Evolutionary conservation across 306 rosid species (phyloP).

Genomic region (Malus sieversii): DNA sequence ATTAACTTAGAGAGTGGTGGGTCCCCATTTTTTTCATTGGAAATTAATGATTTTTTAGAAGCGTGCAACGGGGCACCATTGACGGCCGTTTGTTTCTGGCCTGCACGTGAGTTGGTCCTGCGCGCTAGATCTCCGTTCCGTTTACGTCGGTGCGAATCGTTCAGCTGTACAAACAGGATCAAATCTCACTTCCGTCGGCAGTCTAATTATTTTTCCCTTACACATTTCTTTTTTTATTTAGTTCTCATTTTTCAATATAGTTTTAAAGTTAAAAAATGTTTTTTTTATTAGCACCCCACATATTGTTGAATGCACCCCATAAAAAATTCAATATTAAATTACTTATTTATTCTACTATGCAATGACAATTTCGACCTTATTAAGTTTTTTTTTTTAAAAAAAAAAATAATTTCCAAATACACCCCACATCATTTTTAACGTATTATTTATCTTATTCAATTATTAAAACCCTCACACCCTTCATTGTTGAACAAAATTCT

Average conservation of each 20-base stretch:
- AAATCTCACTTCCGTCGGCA: neutral
- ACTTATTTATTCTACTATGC: too few relatives aligned
- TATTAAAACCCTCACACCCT: too few relatives aligned
- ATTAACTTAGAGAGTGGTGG: neutral
- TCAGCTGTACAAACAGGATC: neutral
- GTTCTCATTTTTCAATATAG: neutral
- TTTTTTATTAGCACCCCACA: too few relatives aligned
- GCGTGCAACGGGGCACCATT: slow-evolving; percentile 20
- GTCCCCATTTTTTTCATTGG: neutral
- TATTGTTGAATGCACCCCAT: too few relatives aligned
- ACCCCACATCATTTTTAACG: too few relatives aligned
- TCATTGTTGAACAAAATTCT: too few relatives aligned
- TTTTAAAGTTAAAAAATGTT: neutral
- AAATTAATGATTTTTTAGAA: neutral
- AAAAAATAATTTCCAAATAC: too few relatives aligned
- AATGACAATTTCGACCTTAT: too few relatives aligned
- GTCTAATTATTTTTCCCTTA: neutral
- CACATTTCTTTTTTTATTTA: neutral
- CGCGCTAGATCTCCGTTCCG: slow-evolving; percentile 39
- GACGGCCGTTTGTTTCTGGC: slow-evolving; percentile 29
- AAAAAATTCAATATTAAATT: too few relatives aligned
- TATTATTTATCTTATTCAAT: too few relatives aligned
- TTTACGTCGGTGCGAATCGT: slow-evolving; percentile 38
- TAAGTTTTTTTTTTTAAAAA: too few relatives aligned
- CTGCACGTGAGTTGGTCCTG: neutral